Evolutionary conservation across 2,329 filamentous ascomycete genomes (phyloP).

Genomic region (Alternaria angustiovoidea): DNA sequence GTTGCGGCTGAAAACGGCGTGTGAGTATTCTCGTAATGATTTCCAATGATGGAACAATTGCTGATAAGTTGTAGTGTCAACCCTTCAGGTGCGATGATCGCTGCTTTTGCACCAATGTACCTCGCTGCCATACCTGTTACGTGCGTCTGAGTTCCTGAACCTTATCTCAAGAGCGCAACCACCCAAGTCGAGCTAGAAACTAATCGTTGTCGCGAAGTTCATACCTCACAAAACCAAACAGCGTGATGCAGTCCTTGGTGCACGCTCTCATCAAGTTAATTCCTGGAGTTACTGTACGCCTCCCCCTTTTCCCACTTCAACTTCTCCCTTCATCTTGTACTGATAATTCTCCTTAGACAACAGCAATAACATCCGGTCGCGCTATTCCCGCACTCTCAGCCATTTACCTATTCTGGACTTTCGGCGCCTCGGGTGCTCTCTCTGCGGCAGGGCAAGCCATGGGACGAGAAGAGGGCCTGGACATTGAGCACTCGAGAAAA

Average conservation of each 20-base stretch:
- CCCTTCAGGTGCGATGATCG: slow-evolving; percentile 22
- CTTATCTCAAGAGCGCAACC: not conserved
- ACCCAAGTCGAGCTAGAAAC: not conserved
- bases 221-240: slow-evolving; percentile 30
- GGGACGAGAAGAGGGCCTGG: slow-evolving; percentile 25
- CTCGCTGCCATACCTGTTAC: slow-evolving; percentile 31
- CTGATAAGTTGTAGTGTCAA: slow-evolving; percentile 20
- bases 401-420: slow-evolving; percentile 35
- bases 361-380: slow-evolving; percentile 29
- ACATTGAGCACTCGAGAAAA: slow-evolving; percentile 28
- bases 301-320: not conserved
- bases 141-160: slow-evolving; percentile 8
- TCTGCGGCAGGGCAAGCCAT: slow-evolving; percentile 35
- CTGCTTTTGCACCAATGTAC: slow-evolving; percentile 30
- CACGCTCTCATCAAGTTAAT: slow-evolving; percentile 32
- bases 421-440: slow-evolving; percentile 30
- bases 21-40: slow-evolving; percentile 14
- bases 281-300: slow-evolving; percentile 27
- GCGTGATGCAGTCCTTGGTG: slow-evolving; percentile 29
- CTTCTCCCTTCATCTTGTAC: not conserved
- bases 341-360: slow-evolving; percentile 2
- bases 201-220: slow-evolving; percentile 9
- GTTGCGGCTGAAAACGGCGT: slow-evolving; percentile 27
- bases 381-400: slow-evolving; percentile 33
- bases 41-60: not conserved